Conservation (phyloP, 306 rosid species). For the Casuarina glauca region DNA sequence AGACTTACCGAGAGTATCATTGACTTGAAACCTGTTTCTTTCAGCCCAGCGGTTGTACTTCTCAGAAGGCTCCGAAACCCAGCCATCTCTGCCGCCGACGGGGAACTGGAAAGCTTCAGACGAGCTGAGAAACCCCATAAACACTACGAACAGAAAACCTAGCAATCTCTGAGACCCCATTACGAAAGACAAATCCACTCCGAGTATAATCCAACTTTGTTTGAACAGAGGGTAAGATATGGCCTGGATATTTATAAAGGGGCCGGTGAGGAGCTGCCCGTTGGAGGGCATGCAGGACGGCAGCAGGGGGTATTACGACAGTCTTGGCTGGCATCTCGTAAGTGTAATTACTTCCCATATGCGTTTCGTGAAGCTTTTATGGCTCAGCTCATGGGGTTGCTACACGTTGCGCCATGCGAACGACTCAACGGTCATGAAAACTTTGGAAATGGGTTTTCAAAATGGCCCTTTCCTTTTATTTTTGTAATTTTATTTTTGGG, state of each 20-base stretch:
- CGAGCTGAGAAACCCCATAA: slow-evolving; percentile 21
- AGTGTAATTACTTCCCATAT: not conserved
- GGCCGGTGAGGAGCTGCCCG: slow-evolving; percentile 32
- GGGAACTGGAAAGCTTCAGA: slow-evolving; percentile 33
- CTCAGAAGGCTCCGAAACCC: slow-evolving; percentile 63
- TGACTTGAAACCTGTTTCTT: slow-evolving; percentile 61
- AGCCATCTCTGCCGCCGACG: slow-evolving; percentile 73
- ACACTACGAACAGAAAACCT: slow-evolving; percentile 19
- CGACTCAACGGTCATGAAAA: slow-evolving; percentile 28
- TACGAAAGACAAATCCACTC: not conserved
- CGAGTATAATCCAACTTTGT: not conserved
- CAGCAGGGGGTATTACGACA: not conserved
- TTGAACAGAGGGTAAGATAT: too few species aligned
- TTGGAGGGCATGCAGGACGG: slow-evolving; percentile 36
- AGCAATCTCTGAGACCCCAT: slow-evolving; percentile 30
- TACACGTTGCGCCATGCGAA: slow-evolving; percentile 37
- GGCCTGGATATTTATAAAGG: slow-evolving; percentile 21
- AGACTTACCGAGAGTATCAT: slow-evolving; percentile 68
- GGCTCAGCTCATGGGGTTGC: not conserved
- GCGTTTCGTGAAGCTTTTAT: slow-evolving; percentile 23
- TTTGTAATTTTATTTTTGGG: not conserved
- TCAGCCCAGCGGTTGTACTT: slow-evolving; percentile 60
- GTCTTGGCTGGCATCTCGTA: not conserved
- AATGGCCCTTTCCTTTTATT: not conserved
- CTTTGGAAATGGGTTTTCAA: not conserved